Evolutionary conservation across 176 grass and related monocot genomes (phyloP), one percentile per base, ranked within the genome.

Genomic region (Dactylis glomerata): DNA sequence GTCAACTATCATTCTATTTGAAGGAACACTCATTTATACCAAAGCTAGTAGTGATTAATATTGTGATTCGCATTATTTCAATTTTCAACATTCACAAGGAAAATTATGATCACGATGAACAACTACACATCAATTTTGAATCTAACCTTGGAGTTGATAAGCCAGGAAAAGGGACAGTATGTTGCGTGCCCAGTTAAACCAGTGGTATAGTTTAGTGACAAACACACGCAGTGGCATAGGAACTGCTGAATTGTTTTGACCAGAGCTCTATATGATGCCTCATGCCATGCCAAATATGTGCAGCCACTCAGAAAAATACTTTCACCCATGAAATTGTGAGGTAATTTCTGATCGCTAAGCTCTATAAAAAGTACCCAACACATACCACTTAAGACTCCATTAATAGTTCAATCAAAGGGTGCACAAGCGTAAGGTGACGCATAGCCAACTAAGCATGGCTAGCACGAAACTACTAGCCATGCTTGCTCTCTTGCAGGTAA

Each of bases 401-500:
- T 38, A 71, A 69, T 17, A 38, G 7, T 6, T n/a, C 22, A 33
- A 7, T 34, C 26, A 30, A 79, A 74, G 30, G 57, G 57, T 0
- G 5, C 22, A 27, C 42, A 58, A 27, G 38, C 4, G 16, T 50
- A 50, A 74, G 70, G 70, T 73, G n/a, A 28, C 70, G 27, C 19
- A 49, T 49, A 73, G 44, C 19, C 66, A n/a, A n/a, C 19, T 40
- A 40, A 16, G 13, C 40, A 85, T 85, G 87, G 71, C 61, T 16
- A 81, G 6, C 40, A 76, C 15, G 50, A 82, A 86, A 72, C 13
- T 82, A 26, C 40, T 85, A 31, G 62, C 50, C 8, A 19, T 77
- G 51, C 30, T 86, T 68, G 71, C 40, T 3, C 77, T 89, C 63
- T 8, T 89, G 71, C 88, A 77, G 83, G 41, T 89, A 54, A 33